Conservation (phyloP, 2,329 filamentous ascomycete species). For the Mariannaea elegans region DNA sequence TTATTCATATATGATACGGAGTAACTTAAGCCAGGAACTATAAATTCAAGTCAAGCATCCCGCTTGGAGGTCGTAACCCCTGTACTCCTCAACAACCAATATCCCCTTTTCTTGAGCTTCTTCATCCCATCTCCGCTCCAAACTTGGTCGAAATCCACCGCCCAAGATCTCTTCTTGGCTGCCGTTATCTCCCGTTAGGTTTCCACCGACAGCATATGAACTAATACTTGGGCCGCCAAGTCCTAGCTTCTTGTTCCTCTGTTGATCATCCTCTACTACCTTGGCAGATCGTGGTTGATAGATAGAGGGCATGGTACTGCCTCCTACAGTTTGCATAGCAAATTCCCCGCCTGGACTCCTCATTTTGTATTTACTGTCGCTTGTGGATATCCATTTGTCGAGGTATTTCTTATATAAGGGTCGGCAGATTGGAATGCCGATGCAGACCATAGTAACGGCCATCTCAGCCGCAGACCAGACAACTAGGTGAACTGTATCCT, state of each 20-base stretch:
- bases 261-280: not conserved
- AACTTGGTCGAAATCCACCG: not conserved
- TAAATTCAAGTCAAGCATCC: not conserved
- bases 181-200: conserved; percentile 8
- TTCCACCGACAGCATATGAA: conserved; percentile 9
- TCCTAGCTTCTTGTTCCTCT: not conserved
- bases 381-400: conserved; percentile 10
- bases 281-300: not conserved
- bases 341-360: not conserved
- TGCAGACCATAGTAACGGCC: conserved; percentile 48
- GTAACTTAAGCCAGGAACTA: no score
- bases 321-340: not conserved
- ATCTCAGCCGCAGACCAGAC: conserved; percentile 50
- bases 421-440: conserved; percentile 50
- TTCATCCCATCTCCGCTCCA: not conserved
- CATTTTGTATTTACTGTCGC: conserved; percentile 1
- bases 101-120: conserved; percentile 6
- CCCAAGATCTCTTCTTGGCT: conserved; percentile 18
- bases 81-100: conserved; percentile 15
- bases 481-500: conserved; percentile 44
- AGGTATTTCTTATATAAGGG: conserved; percentile 42
- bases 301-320: not conserved
- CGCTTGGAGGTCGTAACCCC: not conserved
- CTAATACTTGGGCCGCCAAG: not conserved
- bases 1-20: no score